Evolutionary conservation across 148 eudicot genomes (phyloP).

Genomic region (Rheum nobile): DNA sequence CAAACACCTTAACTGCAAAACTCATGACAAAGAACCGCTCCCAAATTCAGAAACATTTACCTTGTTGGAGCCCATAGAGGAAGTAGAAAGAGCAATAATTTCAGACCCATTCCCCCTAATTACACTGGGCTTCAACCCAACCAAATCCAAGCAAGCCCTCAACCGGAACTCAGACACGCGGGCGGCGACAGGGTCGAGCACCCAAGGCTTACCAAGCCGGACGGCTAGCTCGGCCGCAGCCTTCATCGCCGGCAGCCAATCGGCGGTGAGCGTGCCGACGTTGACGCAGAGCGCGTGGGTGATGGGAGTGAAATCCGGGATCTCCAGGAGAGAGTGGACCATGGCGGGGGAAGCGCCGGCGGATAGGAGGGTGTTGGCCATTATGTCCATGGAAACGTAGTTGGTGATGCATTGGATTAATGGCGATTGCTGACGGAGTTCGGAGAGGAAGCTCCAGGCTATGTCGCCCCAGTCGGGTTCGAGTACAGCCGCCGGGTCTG

Average conservation of each 20-base stretch:
- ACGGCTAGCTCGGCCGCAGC: conserved; percentile 43
- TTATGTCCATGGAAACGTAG: conserved; percentile 58
- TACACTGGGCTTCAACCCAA: conserved; percentile 55
- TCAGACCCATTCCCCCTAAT: conserved; percentile 87
- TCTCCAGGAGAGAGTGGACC: conserved; percentile 42
- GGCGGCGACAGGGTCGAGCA: conserved; percentile 88
- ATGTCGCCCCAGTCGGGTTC: conserved; percentile 14
- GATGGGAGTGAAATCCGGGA: conserved; percentile 65
- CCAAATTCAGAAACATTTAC: neutral
- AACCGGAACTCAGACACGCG: conserved; percentile 61
- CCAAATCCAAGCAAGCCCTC: conserved; percentile 63
- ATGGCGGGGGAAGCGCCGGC: conserved; percentile 73
- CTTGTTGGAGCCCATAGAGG: neutral
- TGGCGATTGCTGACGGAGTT: conserved; percentile 24
- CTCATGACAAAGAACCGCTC: neutral
- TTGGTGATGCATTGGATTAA: conserved; percentile 69
- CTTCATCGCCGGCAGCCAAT: conserved; percentile 66
- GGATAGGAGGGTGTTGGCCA: conserved; percentile 57
- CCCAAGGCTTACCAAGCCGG: conserved; percentile 48
- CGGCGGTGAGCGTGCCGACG: conserved; percentile 59
- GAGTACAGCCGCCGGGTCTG: neutral
- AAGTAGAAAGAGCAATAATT: conserved; percentile 59
- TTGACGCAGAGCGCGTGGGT: conserved; percentile 45
- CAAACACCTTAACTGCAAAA: neutral
- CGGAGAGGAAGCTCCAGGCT: conserved; percentile 28